Evolutionary conservation across 2,329 filamentous ascomycete genomes (phyloP), one percentile per base, ranked within the genome.

Genomic region (Pseudocercospora macadamiae): DNA sequence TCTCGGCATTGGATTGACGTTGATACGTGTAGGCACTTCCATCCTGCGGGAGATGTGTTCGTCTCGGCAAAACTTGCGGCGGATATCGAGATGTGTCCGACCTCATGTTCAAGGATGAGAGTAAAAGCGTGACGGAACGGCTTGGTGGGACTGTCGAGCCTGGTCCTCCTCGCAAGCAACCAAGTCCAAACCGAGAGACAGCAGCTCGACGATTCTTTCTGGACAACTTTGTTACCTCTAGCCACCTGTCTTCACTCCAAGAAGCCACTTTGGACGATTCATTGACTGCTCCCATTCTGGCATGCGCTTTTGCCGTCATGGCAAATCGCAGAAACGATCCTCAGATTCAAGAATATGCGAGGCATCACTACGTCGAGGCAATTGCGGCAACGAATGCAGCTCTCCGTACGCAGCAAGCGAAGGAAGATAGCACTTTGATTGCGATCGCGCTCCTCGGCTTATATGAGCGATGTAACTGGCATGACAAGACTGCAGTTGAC

Each of bases 71-170:
- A 32, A 44, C 58, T 3, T 66, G 64, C 37, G 58, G 63, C 19
- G 64, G 61, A 12, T 66, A 66, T 34, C 56, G 64, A 16, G 57
- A 66, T 42, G 32, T 62, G 4, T 45, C 57, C 19, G 61, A 61
- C 18, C 58, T 65, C 14, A 60, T 62, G 32, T 66, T 66, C 32
- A 60, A 59, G 10, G 59, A 66, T 44, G 54, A 66, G 39, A 66
- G 45, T 39, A 19, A 49, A 12, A 56, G 51, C 36, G 45, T 64
- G 2, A 28, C 57, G 5, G 26, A 59, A n/a, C 53, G 62, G 36
- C 54, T 56, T 18, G 57, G 58, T 25, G 51, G 34, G 16, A 37
- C 10, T 23, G 49, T 28, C 8, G 37, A 54, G 5, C 30, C 44
- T 19, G 48, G 49, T 12, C 28, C 54, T 26, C 28, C 49, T 47